A percentile compares a stretch with the other conserved stretches of the same genome.
phyloP scores from a whole-genome alignment of 1,284 basidiomycete genomes.

The Schizophyllum amplum region DNA sequence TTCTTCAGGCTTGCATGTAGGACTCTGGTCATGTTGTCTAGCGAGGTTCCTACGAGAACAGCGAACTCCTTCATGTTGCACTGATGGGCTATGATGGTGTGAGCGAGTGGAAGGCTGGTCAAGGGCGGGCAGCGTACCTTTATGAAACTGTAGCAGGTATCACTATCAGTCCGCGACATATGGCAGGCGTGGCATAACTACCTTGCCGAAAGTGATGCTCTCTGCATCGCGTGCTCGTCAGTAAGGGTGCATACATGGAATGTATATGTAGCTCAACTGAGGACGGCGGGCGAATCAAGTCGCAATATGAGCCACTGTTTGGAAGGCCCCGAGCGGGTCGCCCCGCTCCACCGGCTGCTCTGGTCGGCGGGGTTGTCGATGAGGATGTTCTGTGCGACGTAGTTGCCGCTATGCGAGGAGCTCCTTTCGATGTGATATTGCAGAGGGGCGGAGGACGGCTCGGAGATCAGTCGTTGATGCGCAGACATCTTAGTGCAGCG shows the following conservation, averaged over 20 bases:
- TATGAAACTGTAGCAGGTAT: constrained; percentile 38
- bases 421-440: constrained; percentile 50
- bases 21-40: constrained; percentile 57
- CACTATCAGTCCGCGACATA: constrained; percentile 2
- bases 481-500: background rate
- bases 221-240: constrained; percentile 29
- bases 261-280: constrained; percentile 51
- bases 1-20: constrained; percentile 58
- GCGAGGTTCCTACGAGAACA: constrained; percentile 53
- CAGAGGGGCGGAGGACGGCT: constrained; percentile 20
- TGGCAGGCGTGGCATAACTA: constrained; percentile 22
- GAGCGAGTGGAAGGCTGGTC: constrained; percentile 1
- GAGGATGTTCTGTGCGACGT: constrained; percentile 60
- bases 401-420: constrained; percentile 62
- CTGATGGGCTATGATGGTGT: constrained; percentile 48
- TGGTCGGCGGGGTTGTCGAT: constrained; percentile 56
- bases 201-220: constrained; percentile 74
- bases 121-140: constrained; percentile 35
- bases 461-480: background rate
- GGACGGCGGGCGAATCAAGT: constrained; percentile 45
- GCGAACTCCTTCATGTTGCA: constrained; percentile 81
- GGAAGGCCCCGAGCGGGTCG: constrained; percentile 39
- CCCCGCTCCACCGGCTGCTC: constrained; percentile 65
- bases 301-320: constrained; percentile 68
- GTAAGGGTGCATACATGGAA: constrained; percentile 2